Conservation (phyloP, 805 yeast species). For the Candida pini region DNA sequence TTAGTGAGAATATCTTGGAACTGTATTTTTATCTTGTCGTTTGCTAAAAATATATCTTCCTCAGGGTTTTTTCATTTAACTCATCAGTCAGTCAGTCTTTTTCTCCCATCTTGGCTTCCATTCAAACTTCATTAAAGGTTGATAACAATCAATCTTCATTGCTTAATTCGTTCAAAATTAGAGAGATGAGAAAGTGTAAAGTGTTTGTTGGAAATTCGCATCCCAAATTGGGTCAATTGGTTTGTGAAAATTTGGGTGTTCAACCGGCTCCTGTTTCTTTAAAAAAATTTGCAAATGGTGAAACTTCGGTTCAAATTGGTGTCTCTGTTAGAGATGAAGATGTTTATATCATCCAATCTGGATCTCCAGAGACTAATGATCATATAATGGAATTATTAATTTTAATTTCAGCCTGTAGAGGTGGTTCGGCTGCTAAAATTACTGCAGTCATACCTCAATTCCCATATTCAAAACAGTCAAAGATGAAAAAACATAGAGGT, state of each 20-base stretch:
- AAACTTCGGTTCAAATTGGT: conserved; percentile 93
- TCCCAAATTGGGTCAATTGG: conserved; percentile 86
- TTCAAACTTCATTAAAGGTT: too few relatives aligned
- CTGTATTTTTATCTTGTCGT: too few relatives aligned
- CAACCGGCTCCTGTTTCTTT: conserved; percentile 90
- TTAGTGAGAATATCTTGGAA: too few relatives aligned
- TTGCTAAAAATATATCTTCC: too few relatives aligned
- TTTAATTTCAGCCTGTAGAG: conserved; percentile 90
- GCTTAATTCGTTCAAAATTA: background rate
- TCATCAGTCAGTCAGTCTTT: too few relatives aligned
- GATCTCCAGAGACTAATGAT: conserved; percentile 83
- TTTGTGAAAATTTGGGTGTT: conserved; percentile 86
- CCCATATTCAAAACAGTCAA: conserved; percentile 94
- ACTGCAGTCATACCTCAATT: conserved; percentile 97
- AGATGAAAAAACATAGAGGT: conserved; percentile 98
- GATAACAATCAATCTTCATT: too few relatives aligned
- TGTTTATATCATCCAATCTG: conserved; percentile 88
- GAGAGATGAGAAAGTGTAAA: conserved; percentile 88
- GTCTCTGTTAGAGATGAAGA: conserved; percentile 96
- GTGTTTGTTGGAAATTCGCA: conserved; percentile 96
- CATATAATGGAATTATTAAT: conserved; percentile 95
- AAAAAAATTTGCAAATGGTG: conserved; percentile 94
- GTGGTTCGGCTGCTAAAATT: conserved; percentile 96
- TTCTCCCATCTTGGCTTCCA: conserved; percentile 1
- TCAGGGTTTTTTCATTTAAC: too few relatives aligned